Evolutionary conservation across 2,329 filamentous ascomycete species (phyloP), one percentile per base, ranked within the genome.

Genomic region (Delphinella strobiligena): DNA sequence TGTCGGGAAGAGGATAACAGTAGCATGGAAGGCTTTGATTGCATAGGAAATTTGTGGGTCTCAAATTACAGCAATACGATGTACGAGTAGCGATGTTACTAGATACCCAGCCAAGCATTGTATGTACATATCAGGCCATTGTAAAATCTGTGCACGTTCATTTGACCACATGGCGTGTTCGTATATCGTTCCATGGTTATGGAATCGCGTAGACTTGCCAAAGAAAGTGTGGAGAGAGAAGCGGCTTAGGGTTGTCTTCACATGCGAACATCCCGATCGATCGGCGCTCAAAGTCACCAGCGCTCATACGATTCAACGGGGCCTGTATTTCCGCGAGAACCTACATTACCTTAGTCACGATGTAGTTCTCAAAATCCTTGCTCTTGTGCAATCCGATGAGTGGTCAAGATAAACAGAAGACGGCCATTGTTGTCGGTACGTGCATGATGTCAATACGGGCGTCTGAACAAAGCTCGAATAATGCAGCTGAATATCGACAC

Each of bases 341-440:
- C n/a, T n/a, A n/a, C n/a, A n/a, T n/a, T n/a, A n/a, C n/a, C n/a
- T n/a, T n/a, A n/a, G n/a, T n/a, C n/a, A n/a, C n/a, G 7, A 27
- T 27, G 22, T 12, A 27, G 22, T 12, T n/a, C 22, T 27, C 22
- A 7, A 7, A 27, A 27, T 27, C 22, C 22, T 27, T 27, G 12
- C 22, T 12, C 22, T 7, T 27, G 12, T 27, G 12, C 22, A 27
- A 12, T 27, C 22, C 22, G 12, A 39, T 35, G 33, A 31, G 29
- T 17, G 19, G 19, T 11, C 17, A 18, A 18, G 33, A 42, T 14
- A 44, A 44, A 19, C 45, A 58, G 38, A 69, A 65, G 53, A 72
- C 61, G 32, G 72, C 67, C 18, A 64, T 75, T 31, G 60, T 76
- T 19, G 62, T 75, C 42, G 72, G 71, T 71, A 54, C 56, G 61